These are phyloP conservation scores for Plasmodium falciparum DNA, from an alignment of 169 alveolate genomes.

Conservation along the genomic window DNA sequence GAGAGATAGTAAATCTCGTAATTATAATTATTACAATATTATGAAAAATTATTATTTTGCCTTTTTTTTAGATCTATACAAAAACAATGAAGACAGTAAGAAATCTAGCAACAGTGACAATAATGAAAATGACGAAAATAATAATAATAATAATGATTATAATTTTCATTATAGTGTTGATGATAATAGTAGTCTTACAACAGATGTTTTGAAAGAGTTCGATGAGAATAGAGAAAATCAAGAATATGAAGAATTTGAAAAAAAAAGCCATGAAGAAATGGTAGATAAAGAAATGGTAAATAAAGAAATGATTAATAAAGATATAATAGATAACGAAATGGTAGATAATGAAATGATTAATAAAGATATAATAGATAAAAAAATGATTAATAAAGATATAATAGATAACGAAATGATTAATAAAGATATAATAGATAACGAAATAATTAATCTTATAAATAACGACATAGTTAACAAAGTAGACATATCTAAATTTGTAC, in stretches of 20 bases:
- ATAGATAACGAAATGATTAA: not conserved
- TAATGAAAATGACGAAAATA: not conserved
- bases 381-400: not conserved
- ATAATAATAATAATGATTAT: not conserved
- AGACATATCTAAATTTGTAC: no score
- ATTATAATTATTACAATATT: slow-evolving; percentile 1
- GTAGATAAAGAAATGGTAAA: not conserved
- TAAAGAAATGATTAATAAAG: not conserved
- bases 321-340: not conserved
- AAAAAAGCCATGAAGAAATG: not conserved
- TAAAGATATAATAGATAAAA: not conserved
- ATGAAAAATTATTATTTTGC: slow-evolving; percentile 15
- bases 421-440: not conserved
- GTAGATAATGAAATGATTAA: not conserved
- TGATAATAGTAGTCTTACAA: no score
- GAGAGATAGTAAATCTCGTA: not conserved
- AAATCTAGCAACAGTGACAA: not conserved
- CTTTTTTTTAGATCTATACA: slow-evolving; percentile 3
- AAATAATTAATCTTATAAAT: no score
- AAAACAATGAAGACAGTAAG: not conserved
- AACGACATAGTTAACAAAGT: no score
- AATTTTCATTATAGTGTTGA: no score
- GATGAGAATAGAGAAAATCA: not conserved
- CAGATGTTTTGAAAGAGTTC: no score
- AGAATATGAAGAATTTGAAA: not conserved